phyloP scores from a whole-genome alignment of 768 basidiomycete genomes.

The Coprinopsis cinerea region DNA sequence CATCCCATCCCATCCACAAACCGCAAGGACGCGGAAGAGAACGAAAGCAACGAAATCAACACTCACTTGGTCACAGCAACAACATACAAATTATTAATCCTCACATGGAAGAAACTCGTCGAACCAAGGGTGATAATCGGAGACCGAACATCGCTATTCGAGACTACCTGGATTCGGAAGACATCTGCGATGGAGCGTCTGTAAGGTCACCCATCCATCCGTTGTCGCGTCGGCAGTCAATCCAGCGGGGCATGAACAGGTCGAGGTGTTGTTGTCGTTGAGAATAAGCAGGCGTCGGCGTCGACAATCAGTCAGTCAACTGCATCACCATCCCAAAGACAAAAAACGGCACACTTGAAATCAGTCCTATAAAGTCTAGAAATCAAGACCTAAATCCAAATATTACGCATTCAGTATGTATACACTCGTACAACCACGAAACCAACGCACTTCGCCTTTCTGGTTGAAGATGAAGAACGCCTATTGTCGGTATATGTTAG shows the following conservation, averaged over 20 bases:
- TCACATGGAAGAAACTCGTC: conserved; percentile 98
- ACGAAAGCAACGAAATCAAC: neutral
- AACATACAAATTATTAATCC: conserved; percentile 92
- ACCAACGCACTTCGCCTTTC: conserved; percentile 82
- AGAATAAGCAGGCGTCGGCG: neutral
- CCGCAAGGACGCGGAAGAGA: neutral
- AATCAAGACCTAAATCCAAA: conserved; percentile 73
- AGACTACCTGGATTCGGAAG: conserved; percentile 98
- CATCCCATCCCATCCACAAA: conserved; percentile 5
- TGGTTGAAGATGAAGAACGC: conserved; percentile 99
- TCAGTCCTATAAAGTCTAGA: conserved; percentile 94
- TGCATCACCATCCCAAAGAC: neutral
- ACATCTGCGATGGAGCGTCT: conserved; percentile 97
- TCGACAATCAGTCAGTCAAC: conserved; percentile 10
- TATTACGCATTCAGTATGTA: conserved; percentile 1
- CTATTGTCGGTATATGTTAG: too few relatives aligned
- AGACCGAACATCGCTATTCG: conserved; percentile 93
- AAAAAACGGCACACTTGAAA: conserved; percentile 67
- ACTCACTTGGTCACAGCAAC: conserved; percentile 92
- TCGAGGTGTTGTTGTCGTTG: neutral
- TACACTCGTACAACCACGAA: neutral
- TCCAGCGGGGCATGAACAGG: too few relatives aligned
- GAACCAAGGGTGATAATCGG: conserved; percentile 97
- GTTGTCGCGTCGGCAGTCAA: too few relatives aligned
- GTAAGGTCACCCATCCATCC: conserved; percentile 6